phyloP scores from a whole-genome alignment of 2,329 filamentous ascomycete genomes.

The Exophiala mesophila region DNA sequence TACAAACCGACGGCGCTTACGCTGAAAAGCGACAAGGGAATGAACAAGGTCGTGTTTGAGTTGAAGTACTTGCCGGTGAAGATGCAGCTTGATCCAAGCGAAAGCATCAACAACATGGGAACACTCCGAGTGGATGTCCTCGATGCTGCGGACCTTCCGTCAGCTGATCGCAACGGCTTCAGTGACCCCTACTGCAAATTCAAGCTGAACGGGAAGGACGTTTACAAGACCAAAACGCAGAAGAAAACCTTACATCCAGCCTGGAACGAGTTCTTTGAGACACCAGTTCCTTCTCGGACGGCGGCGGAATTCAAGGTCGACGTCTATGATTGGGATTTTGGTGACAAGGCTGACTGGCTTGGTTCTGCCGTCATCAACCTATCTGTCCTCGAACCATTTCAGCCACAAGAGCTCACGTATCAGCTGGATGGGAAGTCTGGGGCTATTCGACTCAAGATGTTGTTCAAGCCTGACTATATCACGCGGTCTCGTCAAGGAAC shows the following conservation, averaged over 20 bases:
- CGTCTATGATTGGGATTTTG: slow-evolving; percentile 95
- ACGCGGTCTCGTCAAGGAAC: slow-evolving; percentile 81
- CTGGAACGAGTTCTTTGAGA: slow-evolving; percentile 96
- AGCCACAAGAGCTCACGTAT: slow-evolving; percentile 67
- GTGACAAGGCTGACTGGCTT: slow-evolving; percentile 87
- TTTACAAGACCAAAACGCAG: slow-evolving; percentile 91
- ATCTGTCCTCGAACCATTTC: slow-evolving; percentile 77
- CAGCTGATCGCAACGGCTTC: slow-evolving; percentile 92
- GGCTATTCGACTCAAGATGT: slow-evolving; percentile 70
- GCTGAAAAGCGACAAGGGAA: slow-evolving; percentile 71
- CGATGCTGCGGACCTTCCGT: slow-evolving; percentile 79
- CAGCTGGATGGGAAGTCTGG: slow-evolving; percentile 86
- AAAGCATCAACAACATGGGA: slow-evolving; percentile 99
- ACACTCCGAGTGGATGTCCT: slow-evolving; percentile 89
- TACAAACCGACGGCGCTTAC: slow-evolving; percentile 84
- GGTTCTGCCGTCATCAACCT: slow-evolving; percentile 73
- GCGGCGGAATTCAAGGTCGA: slow-evolving; percentile 76
- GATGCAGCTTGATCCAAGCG: slow-evolving; percentile 89
- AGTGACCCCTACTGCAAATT: slow-evolving; percentile 98
- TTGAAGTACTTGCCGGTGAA: slow-evolving; percentile 90
- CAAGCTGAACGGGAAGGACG: slow-evolving; percentile 77
- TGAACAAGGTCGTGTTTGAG: slow-evolving; percentile 80
- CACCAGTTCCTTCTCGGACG: slow-evolving; percentile 74
- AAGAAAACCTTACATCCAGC: slow-evolving; percentile 94
- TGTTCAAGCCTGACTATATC: slow-evolving; percentile 92